Evolutionary conservation across 1,139 yeast genomes (phyloP).

Genomic region (Yamadazyma triangularis): DNA sequence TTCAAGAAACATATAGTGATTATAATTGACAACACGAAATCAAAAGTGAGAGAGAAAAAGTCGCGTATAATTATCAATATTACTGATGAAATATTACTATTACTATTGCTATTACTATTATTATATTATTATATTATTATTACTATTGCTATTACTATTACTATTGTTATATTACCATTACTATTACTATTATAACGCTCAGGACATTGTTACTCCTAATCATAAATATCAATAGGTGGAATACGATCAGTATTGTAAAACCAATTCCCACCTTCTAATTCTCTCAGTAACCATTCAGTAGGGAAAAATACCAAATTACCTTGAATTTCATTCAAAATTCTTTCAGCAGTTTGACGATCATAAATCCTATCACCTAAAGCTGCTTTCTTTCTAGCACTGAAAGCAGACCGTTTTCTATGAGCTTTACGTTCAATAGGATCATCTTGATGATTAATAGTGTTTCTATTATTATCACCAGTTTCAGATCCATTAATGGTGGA

Average conservation of each 20-base stretch:
- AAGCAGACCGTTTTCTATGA: constrained; percentile 21
- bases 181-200: too few relatives aligned
- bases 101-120: not conserved
- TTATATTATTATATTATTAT: not conserved
- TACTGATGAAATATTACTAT: too few relatives aligned
- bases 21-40: not conserved
- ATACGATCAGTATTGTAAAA: constrained; percentile 88
- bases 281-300: constrained; percentile 82
- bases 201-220: too few relatives aligned
- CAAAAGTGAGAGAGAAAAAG: too few relatives aligned
- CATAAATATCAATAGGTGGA: constrained; percentile 94
- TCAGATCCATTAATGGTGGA: constrained; percentile 3
- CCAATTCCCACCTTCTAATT: constrained; percentile 90
- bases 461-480: constrained; percentile 2
- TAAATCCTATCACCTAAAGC: constrained; percentile 52
- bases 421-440: constrained; percentile 9
- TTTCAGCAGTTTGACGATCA: constrained; percentile 74
- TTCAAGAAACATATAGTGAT: constrained; percentile 41
- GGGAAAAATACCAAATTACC: constrained; percentile 93
- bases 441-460: not conserved
- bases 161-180: too few relatives aligned
- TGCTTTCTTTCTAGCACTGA: constrained; percentile 33
- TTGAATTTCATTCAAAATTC: constrained; percentile 66
- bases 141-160: too few relatives aligned
- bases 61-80: too few relatives aligned